These are phyloP conservation scores for Epichloe uncinata DNA, from an alignment of 2,329 filamentous ascomycete species.

Conservation along the genomic window DNA sequence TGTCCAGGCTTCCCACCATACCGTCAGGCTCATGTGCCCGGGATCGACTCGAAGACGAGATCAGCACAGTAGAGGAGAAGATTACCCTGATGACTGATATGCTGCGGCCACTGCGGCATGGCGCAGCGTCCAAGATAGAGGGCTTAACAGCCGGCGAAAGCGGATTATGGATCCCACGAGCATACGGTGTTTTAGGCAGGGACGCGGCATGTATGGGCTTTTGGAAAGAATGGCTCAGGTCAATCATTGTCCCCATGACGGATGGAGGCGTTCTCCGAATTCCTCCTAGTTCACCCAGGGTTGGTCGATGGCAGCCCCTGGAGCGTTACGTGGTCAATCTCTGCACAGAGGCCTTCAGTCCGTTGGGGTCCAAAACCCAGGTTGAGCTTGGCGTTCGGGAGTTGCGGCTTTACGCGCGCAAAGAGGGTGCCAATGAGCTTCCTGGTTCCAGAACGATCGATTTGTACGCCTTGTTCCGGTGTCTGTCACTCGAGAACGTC, in stretches of 20 bases:
- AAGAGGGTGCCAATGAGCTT: slow-evolving; percentile 85
- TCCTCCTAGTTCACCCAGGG: slow-evolving; percentile 74
- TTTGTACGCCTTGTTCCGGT: slow-evolving; percentile 83
- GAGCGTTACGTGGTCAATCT: slow-evolving; percentile 96
- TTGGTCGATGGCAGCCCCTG: slow-evolving; percentile 90
- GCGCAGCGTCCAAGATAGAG: slow-evolving; percentile 92
- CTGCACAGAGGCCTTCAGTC: slow-evolving; percentile 87
- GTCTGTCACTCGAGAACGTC: slow-evolving; percentile 82
- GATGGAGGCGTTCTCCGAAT: slow-evolving; percentile 73
- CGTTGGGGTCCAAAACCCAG: slow-evolving; percentile 86
- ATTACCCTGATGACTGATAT: slow-evolving; percentile 95
- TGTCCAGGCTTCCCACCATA: slow-evolving; percentile 69
- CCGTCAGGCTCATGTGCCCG: slow-evolving; percentile 69
- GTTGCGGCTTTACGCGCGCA: slow-evolving; percentile 79
- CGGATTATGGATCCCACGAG: slow-evolving; percentile 87
- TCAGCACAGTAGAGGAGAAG: slow-evolving; percentile 92
- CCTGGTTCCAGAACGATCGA: slow-evolving; percentile 86
- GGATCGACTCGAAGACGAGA: slow-evolving; percentile 82
- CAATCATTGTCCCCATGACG: slow-evolving; percentile 89
- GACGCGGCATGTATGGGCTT: slow-evolving; percentile 76
- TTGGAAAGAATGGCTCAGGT: slow-evolving; percentile 97
- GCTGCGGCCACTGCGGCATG: slow-evolving; percentile 80
- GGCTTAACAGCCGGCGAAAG: slow-evolving; percentile 91
- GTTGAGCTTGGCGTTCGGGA: slow-evolving; percentile 86
- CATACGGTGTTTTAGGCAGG: slow-evolving; percentile 82